A percentile compares a stretch with the other conserved stretches of the same genome.
Evolutionary conservation across 768 basidiomycete genomes (phyloP).

Genomic region (Trametes cingulata): DNA sequence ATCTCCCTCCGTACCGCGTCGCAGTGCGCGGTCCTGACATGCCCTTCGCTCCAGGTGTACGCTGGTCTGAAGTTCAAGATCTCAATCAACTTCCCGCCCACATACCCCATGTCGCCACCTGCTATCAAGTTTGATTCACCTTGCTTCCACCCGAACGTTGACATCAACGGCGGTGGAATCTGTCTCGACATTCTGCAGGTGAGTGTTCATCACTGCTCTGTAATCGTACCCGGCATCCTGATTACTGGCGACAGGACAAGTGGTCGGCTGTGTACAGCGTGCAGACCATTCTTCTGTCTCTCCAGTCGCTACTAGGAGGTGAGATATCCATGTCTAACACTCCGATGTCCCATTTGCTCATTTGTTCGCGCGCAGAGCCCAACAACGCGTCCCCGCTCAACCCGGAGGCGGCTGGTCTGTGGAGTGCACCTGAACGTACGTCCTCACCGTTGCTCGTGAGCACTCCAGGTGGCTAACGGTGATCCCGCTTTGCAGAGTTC

Average conservation of each 20-base stretch:
- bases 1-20: too few species aligned
- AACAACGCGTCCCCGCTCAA: slow-evolving; percentile 93
- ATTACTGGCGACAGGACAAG: slow-evolving; percentile 60
- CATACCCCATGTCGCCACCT: slow-evolving; percentile 87
- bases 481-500: slow-evolving; percentile 49
- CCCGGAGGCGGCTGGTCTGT: slow-evolving; percentile 79
- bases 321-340: slow-evolving; percentile 19
- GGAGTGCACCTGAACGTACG: slow-evolving; percentile 69
- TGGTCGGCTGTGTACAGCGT: slow-evolving; percentile 95
- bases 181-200: slow-evolving; percentile 90
- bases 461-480: slow-evolving; percentile 12
- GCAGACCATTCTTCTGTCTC: slow-evolving; percentile 82
- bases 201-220: slow-evolving; percentile 15
- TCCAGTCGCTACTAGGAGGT: slow-evolving; percentile 90
- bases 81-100: slow-evolving; percentile 79
- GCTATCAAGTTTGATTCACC: slow-evolving; percentile 86
- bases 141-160: slow-evolving; percentile 91
- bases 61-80: slow-evolving; percentile 80
- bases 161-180: slow-evolving; percentile 73
- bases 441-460: slow-evolving; percentile 19
- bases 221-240: not conserved
- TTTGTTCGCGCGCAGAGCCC: slow-evolving; percentile 57
- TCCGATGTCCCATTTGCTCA: not conserved
- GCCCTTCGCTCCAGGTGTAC: slow-evolving; percentile 55
- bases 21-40: too few species aligned